These are phyloP conservation scores for Albugo candida DNA, from an alignment of 352 stramenopile species.

Conservation along the genomic window DNA sequence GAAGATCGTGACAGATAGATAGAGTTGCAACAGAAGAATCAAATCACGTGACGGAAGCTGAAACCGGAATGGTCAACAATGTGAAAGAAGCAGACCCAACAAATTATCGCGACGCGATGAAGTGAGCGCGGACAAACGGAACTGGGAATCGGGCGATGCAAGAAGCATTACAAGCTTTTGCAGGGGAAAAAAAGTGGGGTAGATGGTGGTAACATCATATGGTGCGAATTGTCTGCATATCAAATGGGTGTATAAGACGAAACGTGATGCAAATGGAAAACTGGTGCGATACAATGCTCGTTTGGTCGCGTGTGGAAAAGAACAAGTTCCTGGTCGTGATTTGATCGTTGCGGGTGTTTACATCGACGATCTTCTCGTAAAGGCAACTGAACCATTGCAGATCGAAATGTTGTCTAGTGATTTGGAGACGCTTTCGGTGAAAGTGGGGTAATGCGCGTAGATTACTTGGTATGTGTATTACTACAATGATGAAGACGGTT, in stretches of 20 bases:
- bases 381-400: not conserved
- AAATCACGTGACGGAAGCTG: not conserved
- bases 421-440: constrained; percentile 5
- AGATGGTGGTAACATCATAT: not conserved
- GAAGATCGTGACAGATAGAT: constrained; percentile 4
- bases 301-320: no score
- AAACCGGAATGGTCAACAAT: not conserved
- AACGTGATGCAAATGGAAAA: not conserved
- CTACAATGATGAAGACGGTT: constrained; percentile 3
- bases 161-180: not conserved
- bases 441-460: constrained; percentile 9
- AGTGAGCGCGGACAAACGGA: not conserved
- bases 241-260: not conserved
- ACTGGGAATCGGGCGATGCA: not conserved
- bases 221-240: not conserved
- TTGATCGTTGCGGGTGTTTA: constrained; percentile 11
- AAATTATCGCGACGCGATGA: constrained; percentile 4
- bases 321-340: not conserved
- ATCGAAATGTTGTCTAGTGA: not conserved
- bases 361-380: constrained; percentile 15
- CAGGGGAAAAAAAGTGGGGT: not conserved
- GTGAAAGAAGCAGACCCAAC: constrained; percentile 2
- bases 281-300: not conserved
- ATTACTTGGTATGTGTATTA: constrained; percentile 13
- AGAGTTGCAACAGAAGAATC: not conserved